Percentiles rank a stretch among this genome's conserved stretches.
Conservation (phyloP, 495 filamentous ascomycete genomes). For the Hypoxylon fragiforme region DNA sequence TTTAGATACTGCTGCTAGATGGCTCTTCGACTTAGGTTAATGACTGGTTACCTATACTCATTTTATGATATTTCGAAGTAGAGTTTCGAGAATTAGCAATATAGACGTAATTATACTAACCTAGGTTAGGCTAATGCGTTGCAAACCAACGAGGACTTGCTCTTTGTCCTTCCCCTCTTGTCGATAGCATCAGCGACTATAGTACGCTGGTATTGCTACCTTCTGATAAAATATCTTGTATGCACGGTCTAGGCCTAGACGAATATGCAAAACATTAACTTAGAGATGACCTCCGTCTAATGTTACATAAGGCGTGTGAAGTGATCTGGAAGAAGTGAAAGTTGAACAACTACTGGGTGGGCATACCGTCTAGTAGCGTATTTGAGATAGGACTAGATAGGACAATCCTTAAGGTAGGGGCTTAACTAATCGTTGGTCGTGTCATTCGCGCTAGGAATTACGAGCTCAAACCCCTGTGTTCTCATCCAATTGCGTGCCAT, state of each 20-base stretch:
- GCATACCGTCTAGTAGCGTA: conserved; percentile 46
- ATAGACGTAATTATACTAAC: too few relatives aligned
- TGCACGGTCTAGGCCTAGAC: conserved; percentile 48
- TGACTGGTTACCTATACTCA: too few relatives aligned
- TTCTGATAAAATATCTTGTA: conserved; percentile 53
- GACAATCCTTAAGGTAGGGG: too few relatives aligned
- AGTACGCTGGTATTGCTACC: conserved; percentile 7
- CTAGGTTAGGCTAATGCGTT: too few relatives aligned
- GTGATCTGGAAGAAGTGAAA: conserved; percentile 59
- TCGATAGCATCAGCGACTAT: neutral
- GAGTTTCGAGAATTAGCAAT: neutral
- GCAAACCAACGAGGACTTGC: conserved; percentile 31
- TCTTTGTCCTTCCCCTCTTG: conserved; percentile 25
- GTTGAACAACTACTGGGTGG: conserved; percentile 61
- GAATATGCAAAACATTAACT: conserved; percentile 62
- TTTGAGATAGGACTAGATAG: neutral
- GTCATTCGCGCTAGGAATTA: conserved; percentile 26
- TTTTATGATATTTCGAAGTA: too few relatives aligned
- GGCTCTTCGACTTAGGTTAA: neutral
- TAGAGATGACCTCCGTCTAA: conserved; percentile 57
- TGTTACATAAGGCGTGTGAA: conserved; percentile 54
- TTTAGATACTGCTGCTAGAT: neutral
- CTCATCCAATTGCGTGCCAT: conserved; percentile 15
- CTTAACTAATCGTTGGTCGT: conserved; percentile 2
- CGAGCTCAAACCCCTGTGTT: conserved; percentile 26